A percentile compares a stretch with the other conserved stretches of the same genome.
These are phyloP conservation scores for Rhizopogon vulgaris DNA, from an alignment of 768 basidiomycete species.

Conservation along the genomic window DNA sequence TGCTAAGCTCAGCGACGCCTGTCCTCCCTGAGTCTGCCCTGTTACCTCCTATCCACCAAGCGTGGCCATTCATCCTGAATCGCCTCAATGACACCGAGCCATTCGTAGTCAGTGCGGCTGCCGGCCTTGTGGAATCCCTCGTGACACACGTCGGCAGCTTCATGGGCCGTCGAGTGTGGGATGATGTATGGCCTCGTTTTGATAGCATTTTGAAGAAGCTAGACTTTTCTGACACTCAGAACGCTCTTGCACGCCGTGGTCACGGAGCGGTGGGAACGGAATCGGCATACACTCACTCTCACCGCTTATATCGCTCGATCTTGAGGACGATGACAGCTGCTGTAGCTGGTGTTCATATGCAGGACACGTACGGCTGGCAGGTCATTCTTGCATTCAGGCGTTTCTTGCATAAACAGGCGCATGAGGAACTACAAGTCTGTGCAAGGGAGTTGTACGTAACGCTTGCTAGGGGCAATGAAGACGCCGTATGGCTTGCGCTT, in stretches of 20 bases:
- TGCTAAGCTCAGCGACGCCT: constrained; percentile 69
- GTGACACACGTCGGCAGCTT: constrained; percentile 70
- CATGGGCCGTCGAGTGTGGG: constrained; percentile 82
- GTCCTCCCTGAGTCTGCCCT: constrained; percentile 69
- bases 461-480: constrained; percentile 58
- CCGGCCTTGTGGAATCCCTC: constrained; percentile 66
- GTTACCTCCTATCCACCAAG: constrained; percentile 77
- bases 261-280: constrained; percentile 49
- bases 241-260: constrained; percentile 58
- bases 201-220: constrained; percentile 51
- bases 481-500: constrained; percentile 82
- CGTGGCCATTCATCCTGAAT: constrained; percentile 94
- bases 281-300: constrained; percentile 75
- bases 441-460: constrained; percentile 62
- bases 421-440: constrained; percentile 67
- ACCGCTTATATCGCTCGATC: constrained; percentile 73
- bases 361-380: constrained; percentile 76
- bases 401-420: constrained; percentile 61
- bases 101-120: constrained; percentile 76
- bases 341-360: constrained; percentile 58
- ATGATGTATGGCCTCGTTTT: constrained; percentile 91
- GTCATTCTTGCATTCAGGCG: constrained; percentile 68
- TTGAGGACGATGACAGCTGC: constrained; percentile 68
- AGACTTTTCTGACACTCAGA: constrained; percentile 56
- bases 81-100: constrained; percentile 67